Conservation (phyloP, 192 early-diverging fungal species). For the Funneliformis mosseae region DNA sequence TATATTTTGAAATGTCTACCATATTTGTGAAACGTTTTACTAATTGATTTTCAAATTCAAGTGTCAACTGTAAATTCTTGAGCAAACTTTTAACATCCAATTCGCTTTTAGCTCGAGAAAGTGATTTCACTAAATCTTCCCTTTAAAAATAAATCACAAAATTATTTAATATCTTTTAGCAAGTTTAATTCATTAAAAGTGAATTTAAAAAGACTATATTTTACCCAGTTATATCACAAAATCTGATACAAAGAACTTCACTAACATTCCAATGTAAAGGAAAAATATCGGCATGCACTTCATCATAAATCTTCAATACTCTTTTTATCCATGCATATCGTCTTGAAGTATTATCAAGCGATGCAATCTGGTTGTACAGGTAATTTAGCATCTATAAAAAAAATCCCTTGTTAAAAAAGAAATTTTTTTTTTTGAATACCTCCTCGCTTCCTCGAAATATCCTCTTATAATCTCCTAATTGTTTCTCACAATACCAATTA, state of each 20-base stretch:
- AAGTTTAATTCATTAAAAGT: slow-evolving; percentile 17
- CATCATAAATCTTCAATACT: slow-evolving; percentile 84
- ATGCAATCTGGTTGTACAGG: slow-evolving; percentile 59
- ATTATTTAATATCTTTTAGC: no score
- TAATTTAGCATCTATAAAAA: not conserved
- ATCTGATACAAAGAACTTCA: slow-evolving; percentile 68
- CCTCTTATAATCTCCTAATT: slow-evolving; percentile 79
- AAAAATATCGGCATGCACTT: slow-evolving; percentile 84
- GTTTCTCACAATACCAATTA: slow-evolving; percentile 80
- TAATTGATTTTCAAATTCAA: slow-evolving; percentile 91
- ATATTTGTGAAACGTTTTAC: slow-evolving; percentile 66
- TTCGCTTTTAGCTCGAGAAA: slow-evolving; percentile 54
- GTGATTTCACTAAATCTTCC: slow-evolving; percentile 65
- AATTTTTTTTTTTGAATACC: slow-evolving; percentile 1
- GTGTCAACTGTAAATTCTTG: slow-evolving; percentile 75
- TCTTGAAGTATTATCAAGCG: slow-evolving; percentile 80
- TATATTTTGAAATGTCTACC: slow-evolving; percentile 34
- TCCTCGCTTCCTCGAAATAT: slow-evolving; percentile 64
- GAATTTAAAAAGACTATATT: slow-evolving; percentile 16
- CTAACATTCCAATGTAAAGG: slow-evolving; percentile 78
- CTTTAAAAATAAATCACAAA: slow-evolving; percentile 37
- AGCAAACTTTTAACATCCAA: slow-evolving; percentile 77
- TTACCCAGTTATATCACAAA: slow-evolving; percentile 85
- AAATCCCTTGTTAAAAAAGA: no score
- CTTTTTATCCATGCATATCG: slow-evolving; percentile 94